Evolutionary conservation across 257 asterid genomes (phyloP).

Genomic region (Eucommia ulmoides): DNA sequence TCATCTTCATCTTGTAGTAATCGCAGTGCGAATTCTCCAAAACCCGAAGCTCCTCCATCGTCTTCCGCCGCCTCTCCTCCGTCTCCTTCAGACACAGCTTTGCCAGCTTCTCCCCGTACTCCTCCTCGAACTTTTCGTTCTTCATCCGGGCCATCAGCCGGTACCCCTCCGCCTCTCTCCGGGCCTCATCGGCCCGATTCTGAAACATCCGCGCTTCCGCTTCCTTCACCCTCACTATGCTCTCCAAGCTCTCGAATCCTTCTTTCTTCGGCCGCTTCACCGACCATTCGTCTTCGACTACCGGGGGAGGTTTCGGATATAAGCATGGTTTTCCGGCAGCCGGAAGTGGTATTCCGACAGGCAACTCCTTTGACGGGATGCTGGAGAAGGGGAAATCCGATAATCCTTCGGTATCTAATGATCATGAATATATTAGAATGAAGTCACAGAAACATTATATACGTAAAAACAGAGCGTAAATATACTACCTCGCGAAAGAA

Average conservation of each 20-base stretch:
- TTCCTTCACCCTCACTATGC: slow-evolving; percentile 62
- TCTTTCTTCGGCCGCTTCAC: slow-evolving; percentile 59
- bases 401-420: too few species aligned
- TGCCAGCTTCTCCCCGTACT: slow-evolving; percentile 43
- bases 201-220: slow-evolving; percentile 92
- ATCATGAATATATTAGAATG: too few species aligned
- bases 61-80: slow-evolving; percentile 57
- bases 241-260: slow-evolving; percentile 63
- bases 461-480: too few species aligned
- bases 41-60: slow-evolving; percentile 58
- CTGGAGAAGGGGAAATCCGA: too few species aligned
- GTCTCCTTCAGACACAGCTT: slow-evolving; percentile 51
- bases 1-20: slow-evolving; percentile 74
- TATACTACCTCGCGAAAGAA: too few species aligned
- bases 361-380: too few species aligned
- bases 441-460: too few species aligned
- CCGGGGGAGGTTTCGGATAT: too few species aligned
- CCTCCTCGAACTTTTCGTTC: slow-evolving; percentile 51
- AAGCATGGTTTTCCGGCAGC: too few species aligned
- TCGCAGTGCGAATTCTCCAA: slow-evolving; percentile 66
- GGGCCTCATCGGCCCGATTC: slow-evolving; percentile 69
- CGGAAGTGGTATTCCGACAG: too few species aligned
- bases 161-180: slow-evolving; percentile 52
- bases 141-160: slow-evolving; percentile 43
- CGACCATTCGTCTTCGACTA: slow-evolving; percentile 91